These are phyloP conservation scores for Debaryomyces maramus DNA, from an alignment of 805 yeast genomes.

Conservation along the genomic window DNA sequence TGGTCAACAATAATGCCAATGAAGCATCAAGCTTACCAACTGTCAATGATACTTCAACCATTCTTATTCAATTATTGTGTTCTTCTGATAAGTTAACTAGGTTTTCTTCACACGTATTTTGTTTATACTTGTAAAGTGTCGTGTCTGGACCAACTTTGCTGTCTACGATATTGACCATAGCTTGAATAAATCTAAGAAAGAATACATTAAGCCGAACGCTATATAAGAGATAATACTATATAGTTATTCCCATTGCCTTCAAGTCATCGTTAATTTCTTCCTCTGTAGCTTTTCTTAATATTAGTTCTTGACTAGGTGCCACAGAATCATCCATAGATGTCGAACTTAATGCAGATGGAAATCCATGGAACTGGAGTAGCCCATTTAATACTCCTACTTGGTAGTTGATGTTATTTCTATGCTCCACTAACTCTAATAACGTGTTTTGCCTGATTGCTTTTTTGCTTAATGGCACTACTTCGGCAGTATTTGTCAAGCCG, in stretches of 20 bases:
- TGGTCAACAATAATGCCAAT: slow-evolving; percentile 82
- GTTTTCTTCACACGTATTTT: neutral
- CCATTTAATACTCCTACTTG: slow-evolving; percentile 75
- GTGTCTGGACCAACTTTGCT: neutral
- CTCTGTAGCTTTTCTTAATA: slow-evolving; percentile 58
- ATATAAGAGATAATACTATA: slow-evolving; percentile 8
- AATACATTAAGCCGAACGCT: no score
- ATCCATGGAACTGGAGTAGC: slow-evolving; percentile 63
- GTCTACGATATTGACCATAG: no score
- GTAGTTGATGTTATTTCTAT: slow-evolving; percentile 62
- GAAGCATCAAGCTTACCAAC: slow-evolving; percentile 97
- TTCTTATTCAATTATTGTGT: slow-evolving; percentile 22
- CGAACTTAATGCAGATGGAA: slow-evolving; percentile 73
- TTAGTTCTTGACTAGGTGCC: slow-evolving; percentile 28
- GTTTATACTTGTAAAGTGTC: neutral
- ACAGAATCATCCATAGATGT: slow-evolving; percentile 24
- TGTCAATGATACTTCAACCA: slow-evolving; percentile 90
- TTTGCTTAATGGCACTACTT: slow-evolving; percentile 24
- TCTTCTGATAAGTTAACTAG: no score
- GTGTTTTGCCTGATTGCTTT: slow-evolving; percentile 38
- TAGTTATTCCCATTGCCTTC: slow-evolving; percentile 55
- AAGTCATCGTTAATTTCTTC: slow-evolving; percentile 79
- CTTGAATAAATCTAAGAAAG: no score
- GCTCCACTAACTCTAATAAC: slow-evolving; percentile 51
- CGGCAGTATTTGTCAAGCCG: slow-evolving; percentile 5